Percentiles rank a stretch among this genome's conserved stretches.
Evolutionary conservation across 139 green algal genomes (phyloP).

Genomic region (Picochlorum costavermella): DNA sequence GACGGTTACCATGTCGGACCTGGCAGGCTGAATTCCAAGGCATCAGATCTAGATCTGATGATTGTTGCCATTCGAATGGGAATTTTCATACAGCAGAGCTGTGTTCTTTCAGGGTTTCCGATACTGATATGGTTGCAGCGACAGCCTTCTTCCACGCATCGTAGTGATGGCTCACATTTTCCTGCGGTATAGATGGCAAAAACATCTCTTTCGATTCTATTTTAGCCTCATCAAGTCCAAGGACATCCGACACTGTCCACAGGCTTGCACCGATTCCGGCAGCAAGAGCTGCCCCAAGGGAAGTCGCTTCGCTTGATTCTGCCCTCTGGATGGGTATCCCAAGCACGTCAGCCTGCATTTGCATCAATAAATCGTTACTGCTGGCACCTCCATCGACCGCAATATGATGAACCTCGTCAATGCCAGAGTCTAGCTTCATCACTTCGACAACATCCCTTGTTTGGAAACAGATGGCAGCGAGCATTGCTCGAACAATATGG

Average conservation of each 20-base stretch:
- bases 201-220: slow-evolving; percentile 24
- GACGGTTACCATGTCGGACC: too few species aligned
- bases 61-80: too few species aligned
- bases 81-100: too few species aligned
- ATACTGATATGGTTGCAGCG: slow-evolving; percentile 6
- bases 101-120: too few species aligned
- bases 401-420: slow-evolving; percentile 32
- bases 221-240: slow-evolving; percentile 17
- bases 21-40: too few species aligned
- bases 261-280: slow-evolving; percentile 80
- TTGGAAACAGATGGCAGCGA: slow-evolving; percentile 94
- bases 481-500: slow-evolving; percentile 76
- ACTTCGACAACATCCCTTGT: slow-evolving; percentile 82
- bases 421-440: slow-evolving; percentile 50
- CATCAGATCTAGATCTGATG: too few species aligned
- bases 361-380: slow-evolving; percentile 85
- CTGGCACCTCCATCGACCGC: slow-evolving; percentile 86
- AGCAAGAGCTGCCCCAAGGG: slow-evolving; percentile 80
- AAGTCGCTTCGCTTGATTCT: slow-evolving; percentile 82
- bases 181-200: slow-evolving; percentile 13
- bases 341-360: slow-evolving; percentile 78
- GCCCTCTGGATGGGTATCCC: slow-evolving; percentile 74
- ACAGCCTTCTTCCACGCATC: slow-evolving; percentile 55
- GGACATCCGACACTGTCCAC: slow-evolving; percentile 53
- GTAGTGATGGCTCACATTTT: slow-evolving; percentile 18